These are phyloP conservation scores for Leccinum pallidistipes DNA, from an alignment of 1,284 basidiomycete species.

Conservation along the genomic window DNA sequence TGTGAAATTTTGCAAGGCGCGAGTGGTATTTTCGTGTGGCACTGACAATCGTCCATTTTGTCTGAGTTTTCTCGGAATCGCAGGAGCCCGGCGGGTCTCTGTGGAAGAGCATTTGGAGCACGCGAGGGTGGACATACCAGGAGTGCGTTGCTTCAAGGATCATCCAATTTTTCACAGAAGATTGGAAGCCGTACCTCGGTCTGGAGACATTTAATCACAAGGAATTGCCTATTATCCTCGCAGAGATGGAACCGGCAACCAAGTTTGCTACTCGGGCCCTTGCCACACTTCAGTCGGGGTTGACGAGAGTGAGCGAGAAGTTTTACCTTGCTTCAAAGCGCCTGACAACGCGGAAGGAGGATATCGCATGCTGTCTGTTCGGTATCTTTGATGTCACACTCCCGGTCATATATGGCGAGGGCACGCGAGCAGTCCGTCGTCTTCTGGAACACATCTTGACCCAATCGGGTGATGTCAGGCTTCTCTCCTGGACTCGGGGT, in stretches of 20 bases:
- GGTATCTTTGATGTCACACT: no score
- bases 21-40: no score
- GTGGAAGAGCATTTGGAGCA: no score
- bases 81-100: no score
- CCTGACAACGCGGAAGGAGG: no score
- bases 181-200: neutral
- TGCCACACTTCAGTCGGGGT: neutral
- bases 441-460: neutral
- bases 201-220: neutral
- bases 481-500: neutral
- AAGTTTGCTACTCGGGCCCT: neutral
- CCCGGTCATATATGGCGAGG: neutral
- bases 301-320: neutral
- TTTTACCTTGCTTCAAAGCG: no score
- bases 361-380: no score
- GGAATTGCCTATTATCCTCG: neutral
- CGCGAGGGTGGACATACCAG: neutral
- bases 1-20: no score
- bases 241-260: neutral
- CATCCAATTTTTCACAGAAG: neutral
- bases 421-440: neutral
- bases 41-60: no score
- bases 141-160: neutral
- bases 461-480: neutral
- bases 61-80: no score